Percentiles rank a stretch among this genome's conserved stretches.
Evolutionary conservation across 192 early-diverging fungal species (phyloP).

Genomic region (Entomortierella chlamydospora): DNA sequence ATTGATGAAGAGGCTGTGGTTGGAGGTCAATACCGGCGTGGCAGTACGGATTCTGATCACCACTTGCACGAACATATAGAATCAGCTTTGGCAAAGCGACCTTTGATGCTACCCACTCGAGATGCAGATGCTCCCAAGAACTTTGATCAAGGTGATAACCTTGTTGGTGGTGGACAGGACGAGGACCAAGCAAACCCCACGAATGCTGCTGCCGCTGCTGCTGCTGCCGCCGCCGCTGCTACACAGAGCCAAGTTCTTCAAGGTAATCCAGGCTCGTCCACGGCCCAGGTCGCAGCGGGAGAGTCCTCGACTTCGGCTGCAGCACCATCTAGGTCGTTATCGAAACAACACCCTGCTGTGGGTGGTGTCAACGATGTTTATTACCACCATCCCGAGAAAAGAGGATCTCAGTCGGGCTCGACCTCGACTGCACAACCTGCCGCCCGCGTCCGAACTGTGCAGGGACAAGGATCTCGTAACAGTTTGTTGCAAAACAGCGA

Average conservation of each 20-base stretch:
- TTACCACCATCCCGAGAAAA: constrained; percentile 62
- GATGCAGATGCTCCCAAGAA: constrained; percentile 26
- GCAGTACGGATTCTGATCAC: constrained; percentile 21
- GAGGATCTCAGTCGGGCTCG: not conserved
- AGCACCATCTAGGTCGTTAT: not conserved
- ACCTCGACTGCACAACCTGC: not conserved
- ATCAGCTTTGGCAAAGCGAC: constrained; percentile 22
- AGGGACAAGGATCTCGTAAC: constrained; percentile 26
- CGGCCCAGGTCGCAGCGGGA: not conserved
- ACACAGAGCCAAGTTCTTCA: not conserved
- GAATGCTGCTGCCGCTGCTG: not conserved
- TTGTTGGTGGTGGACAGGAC: constrained; percentile 47
- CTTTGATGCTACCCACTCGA: constrained; percentile 33
- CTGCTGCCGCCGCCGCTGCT: not conserved
- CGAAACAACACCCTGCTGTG: constrained; percentile 23
- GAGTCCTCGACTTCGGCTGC: not conserved
- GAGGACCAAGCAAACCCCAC: constrained; percentile 16
- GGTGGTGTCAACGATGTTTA: constrained; percentile 52
- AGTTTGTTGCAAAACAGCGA: constrained; percentile 1
- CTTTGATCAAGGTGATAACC: constrained; percentile 37
- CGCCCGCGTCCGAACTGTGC: constrained; percentile 10
- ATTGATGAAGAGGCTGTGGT: constrained; percentile 18
- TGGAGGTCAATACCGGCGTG: not conserved
- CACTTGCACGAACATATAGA: constrained; percentile 35
- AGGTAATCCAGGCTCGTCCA: not conserved